A percentile compares a stretch with the other conserved stretches of the same genome.
Evolutionary conservation across 345 rosid genomes (phyloP).

Genomic region (Linum tenue): DNA sequence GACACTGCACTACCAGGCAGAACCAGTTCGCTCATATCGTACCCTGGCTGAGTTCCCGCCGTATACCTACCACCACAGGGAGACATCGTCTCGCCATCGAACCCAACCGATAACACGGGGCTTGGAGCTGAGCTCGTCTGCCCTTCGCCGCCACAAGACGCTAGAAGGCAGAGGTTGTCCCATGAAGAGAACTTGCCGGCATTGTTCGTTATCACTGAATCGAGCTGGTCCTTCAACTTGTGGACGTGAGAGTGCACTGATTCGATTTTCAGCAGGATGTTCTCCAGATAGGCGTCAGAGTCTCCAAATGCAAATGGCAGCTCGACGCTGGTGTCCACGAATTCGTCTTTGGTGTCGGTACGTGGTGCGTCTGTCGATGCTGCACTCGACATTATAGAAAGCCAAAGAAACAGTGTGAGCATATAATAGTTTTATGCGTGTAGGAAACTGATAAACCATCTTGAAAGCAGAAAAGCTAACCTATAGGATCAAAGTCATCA

Average conservation of each 20-base stretch:
- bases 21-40: slow-evolving; percentile 47
- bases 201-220: slow-evolving; percentile 52
- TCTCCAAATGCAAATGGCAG: slow-evolving; percentile 38
- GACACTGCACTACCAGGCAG: slow-evolving; percentile 56
- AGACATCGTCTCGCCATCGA: slow-evolving; percentile 49
- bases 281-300: slow-evolving; percentile 45
- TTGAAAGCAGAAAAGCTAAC: slow-evolving; percentile 10
- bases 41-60: slow-evolving; percentile 32
- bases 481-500: slow-evolving; percentile 55
- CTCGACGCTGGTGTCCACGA: slow-evolving; percentile 27
- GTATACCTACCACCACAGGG: slow-evolving; percentile 35
- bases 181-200: slow-evolving; percentile 77
- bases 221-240: slow-evolving; percentile 55
- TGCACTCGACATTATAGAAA: slow-evolving; percentile 11
- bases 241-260: slow-evolving; percentile 46
- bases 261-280: slow-evolving; percentile 65
- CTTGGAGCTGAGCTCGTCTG: slow-evolving; percentile 83
- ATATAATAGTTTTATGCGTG: too few relatives aligned
- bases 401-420: neutral
- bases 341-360: slow-evolving; percentile 26
- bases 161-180: slow-evolving; percentile 80
- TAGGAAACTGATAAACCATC: neutral
- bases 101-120: slow-evolving; percentile 64
- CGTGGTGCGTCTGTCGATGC: slow-evolving; percentile 29
- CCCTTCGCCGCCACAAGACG: slow-evolving; percentile 30